Conservation (phyloP, 192 early-diverging fungal genomes). For the Coemansia aciculifera region DNA sequence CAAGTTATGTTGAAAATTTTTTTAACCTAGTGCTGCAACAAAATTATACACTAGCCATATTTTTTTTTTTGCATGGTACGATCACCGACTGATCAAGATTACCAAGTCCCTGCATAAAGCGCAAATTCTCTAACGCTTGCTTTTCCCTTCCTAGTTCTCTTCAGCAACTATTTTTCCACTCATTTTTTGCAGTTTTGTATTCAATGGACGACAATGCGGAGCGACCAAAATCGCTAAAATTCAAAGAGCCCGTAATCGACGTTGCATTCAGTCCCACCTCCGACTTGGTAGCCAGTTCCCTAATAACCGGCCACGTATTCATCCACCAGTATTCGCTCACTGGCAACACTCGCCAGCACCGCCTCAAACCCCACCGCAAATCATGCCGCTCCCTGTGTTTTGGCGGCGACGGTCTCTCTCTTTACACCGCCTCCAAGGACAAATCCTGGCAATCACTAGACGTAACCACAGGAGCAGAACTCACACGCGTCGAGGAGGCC, state of each 20-base stretch:
- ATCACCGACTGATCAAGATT: slow-evolving; percentile 3
- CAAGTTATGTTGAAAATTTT: not conserved
- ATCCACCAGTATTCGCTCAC: slow-evolving; percentile 43
- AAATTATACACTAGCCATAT: not conserved
- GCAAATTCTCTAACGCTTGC: not conserved
- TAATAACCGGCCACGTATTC: slow-evolving; percentile 55
- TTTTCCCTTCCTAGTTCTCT: not conserved
- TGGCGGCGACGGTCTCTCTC: slow-evolving; percentile 64
- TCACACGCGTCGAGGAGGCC: slow-evolving; percentile 70
- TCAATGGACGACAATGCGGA: slow-evolving; percentile 47
- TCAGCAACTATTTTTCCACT: not conserved
- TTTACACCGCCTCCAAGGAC: slow-evolving; percentile 84
- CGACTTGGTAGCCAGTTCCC: slow-evolving; percentile 50
- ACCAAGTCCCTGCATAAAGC: slow-evolving; percentile 4
- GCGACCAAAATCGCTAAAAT: slow-evolving; percentile 52
- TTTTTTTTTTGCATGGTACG: not conserved
- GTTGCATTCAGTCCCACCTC: slow-evolving; percentile 44
- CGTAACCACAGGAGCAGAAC: slow-evolving; percentile 69
- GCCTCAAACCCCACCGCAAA: slow-evolving; percentile 67
- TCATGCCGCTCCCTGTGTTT: slow-evolving; percentile 86
- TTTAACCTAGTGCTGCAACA: not conserved
- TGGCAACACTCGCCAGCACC: slow-evolving; percentile 44
- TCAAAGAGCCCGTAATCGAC: slow-evolving; percentile 55
- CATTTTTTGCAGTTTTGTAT: not conserved
- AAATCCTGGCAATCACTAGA: slow-evolving; percentile 79